Conservation (phyloP, 2,329 filamentous ascomycete species). For the Ascochyta clinopodiicola region DNA sequence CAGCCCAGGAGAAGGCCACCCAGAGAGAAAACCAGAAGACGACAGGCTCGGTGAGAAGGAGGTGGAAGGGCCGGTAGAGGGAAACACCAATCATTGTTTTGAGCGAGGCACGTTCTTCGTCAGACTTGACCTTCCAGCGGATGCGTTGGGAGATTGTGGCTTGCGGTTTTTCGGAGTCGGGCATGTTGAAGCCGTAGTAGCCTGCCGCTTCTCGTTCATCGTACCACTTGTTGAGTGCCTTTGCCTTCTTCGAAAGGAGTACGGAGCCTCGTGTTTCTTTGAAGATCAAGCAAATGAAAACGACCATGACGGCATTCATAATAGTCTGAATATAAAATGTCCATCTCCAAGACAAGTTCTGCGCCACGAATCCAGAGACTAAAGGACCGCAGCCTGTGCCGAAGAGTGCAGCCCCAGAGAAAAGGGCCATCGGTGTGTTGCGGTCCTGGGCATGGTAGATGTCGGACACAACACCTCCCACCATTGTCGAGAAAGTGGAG, state of each 20-base stretch:
- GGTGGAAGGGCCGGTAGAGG: constrained; percentile 76
- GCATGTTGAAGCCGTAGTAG: constrained; percentile 61
- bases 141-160: constrained; percentile 61
- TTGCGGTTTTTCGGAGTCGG: constrained; percentile 24
- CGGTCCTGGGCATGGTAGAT: constrained; percentile 79
- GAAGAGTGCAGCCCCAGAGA: constrained; percentile 77
- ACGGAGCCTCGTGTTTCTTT: constrained; percentile 84
- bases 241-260: constrained; percentile 76
- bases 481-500: constrained; percentile 83
- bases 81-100: constrained; percentile 75
- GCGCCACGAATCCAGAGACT: constrained; percentile 71
- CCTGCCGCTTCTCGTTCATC: constrained; percentile 72
- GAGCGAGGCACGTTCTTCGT: constrained; percentile 76
- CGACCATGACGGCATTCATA: constrained; percentile 66
- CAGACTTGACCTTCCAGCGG: constrained; percentile 79
- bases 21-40: constrained; percentile 89
- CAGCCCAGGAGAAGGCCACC: constrained; percentile 88
- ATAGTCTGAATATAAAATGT: constrained; percentile 88
- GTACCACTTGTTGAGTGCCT: constrained; percentile 78
- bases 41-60: constrained; percentile 77
- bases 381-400: constrained; percentile 83
- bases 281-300: constrained; percentile 72
- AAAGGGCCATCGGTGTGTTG: constrained; percentile 89
- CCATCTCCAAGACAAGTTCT: constrained; percentile 79
- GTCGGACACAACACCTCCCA: constrained; percentile 90